Conservation (phyloP, 331 rosid genomes). For the Rosa hybrid region DNA sequence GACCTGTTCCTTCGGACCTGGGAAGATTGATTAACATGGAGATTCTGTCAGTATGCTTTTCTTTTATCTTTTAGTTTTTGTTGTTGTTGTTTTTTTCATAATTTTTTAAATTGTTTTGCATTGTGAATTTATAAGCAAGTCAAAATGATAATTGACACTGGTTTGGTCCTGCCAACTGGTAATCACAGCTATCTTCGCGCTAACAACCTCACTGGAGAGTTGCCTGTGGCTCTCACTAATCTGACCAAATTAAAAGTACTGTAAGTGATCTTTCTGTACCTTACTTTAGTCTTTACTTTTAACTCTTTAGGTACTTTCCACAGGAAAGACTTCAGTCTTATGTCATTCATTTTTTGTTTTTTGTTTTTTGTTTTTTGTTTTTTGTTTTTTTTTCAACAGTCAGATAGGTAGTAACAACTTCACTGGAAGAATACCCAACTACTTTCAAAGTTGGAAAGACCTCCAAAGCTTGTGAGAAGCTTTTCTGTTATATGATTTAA, state of each 20-base stretch:
- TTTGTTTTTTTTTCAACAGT: constrained; percentile 23
- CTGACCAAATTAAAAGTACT: constrained; percentile 15
- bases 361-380: background rate
- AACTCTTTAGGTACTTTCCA: too few species aligned
- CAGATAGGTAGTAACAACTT: constrained; percentile 29
- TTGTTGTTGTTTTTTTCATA: background rate
- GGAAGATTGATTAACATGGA: constrained; percentile 30
- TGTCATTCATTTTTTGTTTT: background rate
- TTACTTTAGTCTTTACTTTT: background rate
- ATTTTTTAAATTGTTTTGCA: too few species aligned
- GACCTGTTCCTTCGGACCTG: constrained; percentile 24
- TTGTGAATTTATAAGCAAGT: background rate
- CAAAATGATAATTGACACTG: background rate
- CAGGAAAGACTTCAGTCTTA: background rate
- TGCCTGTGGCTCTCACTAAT: constrained; percentile 18
- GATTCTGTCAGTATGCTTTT: background rate
- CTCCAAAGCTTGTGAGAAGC: constrained; percentile 20
- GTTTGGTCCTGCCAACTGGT: constrained; percentile 6
- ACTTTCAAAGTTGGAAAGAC: constrained; percentile 26
- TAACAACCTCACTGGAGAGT: constrained; percentile 26
- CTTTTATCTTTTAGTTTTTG: background rate
- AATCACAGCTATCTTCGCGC: constrained; percentile 22
- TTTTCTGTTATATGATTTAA: background rate
- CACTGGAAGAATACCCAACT: constrained; percentile 37
- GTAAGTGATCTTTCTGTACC: constrained; percentile 21